Evolutionary conservation across 225 moss, liverwort and hornwort species (phyloP).

Genomic region (Marchantia paleacea): DNA sequence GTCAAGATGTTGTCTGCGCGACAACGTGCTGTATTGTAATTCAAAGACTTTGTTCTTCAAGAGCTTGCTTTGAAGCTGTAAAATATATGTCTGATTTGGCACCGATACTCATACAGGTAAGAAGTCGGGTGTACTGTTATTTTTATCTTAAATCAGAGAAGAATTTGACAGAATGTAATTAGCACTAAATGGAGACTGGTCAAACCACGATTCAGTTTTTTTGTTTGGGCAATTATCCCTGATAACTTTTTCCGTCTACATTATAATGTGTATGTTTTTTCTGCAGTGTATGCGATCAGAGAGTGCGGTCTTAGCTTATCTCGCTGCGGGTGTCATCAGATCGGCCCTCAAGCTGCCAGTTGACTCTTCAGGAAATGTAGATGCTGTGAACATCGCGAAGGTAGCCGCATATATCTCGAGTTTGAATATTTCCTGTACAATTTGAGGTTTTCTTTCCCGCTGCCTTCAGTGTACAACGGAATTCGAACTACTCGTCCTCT

Average conservation of each 20-base stretch:
- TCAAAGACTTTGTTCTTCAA: constrained; percentile 89
- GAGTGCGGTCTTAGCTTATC: constrained; percentile 79
- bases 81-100: constrained; percentile 78
- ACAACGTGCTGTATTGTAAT: constrained; percentile 98
- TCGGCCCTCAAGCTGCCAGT: constrained; percentile 68
- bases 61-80: constrained; percentile 81
- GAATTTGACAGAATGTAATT: no score
- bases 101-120: constrained; percentile 67
- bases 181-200: no score
- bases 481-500: background rate
- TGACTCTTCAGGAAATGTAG: constrained; percentile 53
- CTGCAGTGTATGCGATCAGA: constrained; percentile 93
- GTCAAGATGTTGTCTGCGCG: constrained; percentile 70
- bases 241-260: background rate
- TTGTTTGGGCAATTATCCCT: background rate
- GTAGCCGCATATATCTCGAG: constrained; percentile 30
- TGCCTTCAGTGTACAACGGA: background rate
- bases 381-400: constrained; percentile 59
- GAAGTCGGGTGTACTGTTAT: background rate
- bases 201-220: background rate
- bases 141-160: no score
- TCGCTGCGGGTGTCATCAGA: constrained; percentile 68
- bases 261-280: constrained; percentile 9
- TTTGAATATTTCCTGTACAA: background rate
- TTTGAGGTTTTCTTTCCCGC: background rate